A percentile compares a stretch with the other conserved stretches of the same genome.
These are phyloP conservation scores for Paraphoma chrysanthemicola DNA, from an alignment of 2,329 filamentous ascomycete species.

Conservation along the genomic window DNA sequence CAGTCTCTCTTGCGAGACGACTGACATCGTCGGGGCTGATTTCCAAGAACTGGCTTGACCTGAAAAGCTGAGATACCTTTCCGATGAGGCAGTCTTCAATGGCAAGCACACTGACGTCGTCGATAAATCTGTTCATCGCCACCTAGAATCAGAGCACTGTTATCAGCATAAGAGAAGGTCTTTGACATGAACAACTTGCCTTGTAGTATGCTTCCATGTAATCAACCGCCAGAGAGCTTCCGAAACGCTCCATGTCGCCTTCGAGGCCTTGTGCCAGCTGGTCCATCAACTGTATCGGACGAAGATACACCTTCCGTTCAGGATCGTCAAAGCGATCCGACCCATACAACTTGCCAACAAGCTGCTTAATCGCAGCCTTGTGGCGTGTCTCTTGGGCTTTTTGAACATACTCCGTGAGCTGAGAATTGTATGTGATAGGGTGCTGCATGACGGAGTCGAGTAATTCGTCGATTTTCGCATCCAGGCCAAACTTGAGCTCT, in stretches of 20 bases:
- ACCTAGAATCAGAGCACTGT: too few relatives aligned
- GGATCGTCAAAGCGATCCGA: too few relatives aligned
- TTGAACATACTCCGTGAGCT: conserved; percentile 46
- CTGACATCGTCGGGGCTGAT: too few relatives aligned
- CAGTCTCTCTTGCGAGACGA: too few relatives aligned
- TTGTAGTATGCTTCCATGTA: conserved; percentile 54
- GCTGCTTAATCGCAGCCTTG: conserved; percentile 33
- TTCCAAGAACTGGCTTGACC: too few relatives aligned
- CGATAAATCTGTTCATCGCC: conserved; percentile 54
- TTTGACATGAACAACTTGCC: conserved; percentile 34
- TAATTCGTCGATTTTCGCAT: conserved; percentile 1
- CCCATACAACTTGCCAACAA: too few relatives aligned
- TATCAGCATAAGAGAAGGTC: too few relatives aligned
- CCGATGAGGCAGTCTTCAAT: conserved; percentile 43
- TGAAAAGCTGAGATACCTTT: too few relatives aligned
- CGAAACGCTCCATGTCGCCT: conserved; percentile 49
- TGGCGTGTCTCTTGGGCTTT: conserved; percentile 29
- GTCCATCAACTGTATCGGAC: too few relatives aligned
- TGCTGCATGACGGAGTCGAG: conserved; percentile 25
- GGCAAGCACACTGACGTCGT: conserved; percentile 53
- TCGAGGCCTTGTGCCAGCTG: too few relatives aligned
- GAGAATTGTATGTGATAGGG: conserved; percentile 52
- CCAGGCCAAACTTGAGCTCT: conserved; percentile 4
- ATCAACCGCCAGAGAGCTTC: conserved; percentile 42
- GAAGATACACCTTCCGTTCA: too few relatives aligned